These are phyloP conservation scores for Phyllosticta citribraziliensis DNA, from an alignment of 2,329 filamentous ascomycete species.

Conservation along the genomic window DNA sequence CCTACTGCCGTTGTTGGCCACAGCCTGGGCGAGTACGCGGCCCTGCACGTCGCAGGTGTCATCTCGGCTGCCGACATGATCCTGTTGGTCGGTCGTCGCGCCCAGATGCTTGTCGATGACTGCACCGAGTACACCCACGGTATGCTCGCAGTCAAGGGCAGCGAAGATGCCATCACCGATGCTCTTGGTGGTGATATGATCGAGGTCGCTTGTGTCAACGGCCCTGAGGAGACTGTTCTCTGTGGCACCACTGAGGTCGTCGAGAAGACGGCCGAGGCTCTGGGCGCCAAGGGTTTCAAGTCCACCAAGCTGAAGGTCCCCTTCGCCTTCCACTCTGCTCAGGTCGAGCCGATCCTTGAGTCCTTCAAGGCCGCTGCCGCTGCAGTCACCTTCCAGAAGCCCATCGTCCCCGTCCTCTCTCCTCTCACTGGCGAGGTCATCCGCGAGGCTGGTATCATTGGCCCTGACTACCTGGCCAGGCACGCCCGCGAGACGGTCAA, in stretches of 20 bases:
- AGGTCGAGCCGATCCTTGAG: conserved; percentile 54
- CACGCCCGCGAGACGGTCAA: conserved; percentile 61
- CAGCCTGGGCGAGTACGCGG: conserved; percentile 65
- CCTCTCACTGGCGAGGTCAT: conserved; percentile 55
- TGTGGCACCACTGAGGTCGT: conserved; percentile 52
- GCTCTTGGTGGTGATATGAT: conserved; percentile 41
- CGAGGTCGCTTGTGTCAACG: conserved; percentile 65
- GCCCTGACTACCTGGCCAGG: conserved; percentile 52
- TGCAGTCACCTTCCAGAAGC: conserved; percentile 47
- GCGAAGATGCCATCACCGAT: conserved; percentile 42
- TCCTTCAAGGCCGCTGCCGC: conserved; percentile 48
- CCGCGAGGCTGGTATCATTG: conserved; percentile 45
- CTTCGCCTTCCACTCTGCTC: conserved; percentile 57
- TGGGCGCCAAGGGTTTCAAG: conserved; percentile 47
- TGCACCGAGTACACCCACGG: conserved; percentile 58
- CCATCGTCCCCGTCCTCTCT: conserved; percentile 55
- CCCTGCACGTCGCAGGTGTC: conserved; percentile 60
- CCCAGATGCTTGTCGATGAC: conserved; percentile 52
- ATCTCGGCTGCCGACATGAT: conserved; percentile 62
- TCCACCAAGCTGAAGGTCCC: conserved; percentile 54
- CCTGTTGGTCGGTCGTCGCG: conserved; percentile 60
- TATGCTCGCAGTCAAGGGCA: conserved; percentile 52
- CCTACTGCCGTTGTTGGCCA: conserved; percentile 44
- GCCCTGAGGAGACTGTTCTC: conserved; percentile 65
- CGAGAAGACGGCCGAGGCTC: conserved; percentile 39